Percentiles rank a stretch among this genome's conserved stretches.
Evolutionary conservation across 495 filamentous ascomycete genomes (phyloP).

Genomic region (Aspergillus baeticus): DNA sequence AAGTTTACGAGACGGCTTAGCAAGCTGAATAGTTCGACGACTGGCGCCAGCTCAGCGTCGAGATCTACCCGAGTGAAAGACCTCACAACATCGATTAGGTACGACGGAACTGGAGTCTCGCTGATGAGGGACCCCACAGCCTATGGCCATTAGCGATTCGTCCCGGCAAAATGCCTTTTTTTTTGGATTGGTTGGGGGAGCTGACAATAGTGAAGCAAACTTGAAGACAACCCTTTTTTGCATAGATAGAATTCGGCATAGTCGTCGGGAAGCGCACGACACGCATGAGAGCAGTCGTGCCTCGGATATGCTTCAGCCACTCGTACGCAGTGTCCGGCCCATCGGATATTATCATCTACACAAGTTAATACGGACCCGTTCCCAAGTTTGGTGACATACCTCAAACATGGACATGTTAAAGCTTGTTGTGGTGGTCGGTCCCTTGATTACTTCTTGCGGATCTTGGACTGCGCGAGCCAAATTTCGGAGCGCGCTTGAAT

Average conservation of each 20-base stretch:
- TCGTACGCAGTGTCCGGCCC: background rate
- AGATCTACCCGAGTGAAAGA: background rate
- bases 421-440: background rate
- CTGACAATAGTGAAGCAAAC: background rate
- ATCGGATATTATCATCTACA: constrained; percentile 3
- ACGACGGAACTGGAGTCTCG: background rate
- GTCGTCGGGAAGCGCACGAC: background rate
- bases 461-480: background rate
- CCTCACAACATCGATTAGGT: background rate
- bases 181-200: too few species aligned
- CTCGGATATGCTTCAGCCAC: background rate
- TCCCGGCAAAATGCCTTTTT: too few species aligned
- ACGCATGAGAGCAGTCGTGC: background rate
- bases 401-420: constrained; percentile 10
- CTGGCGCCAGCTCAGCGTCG: background rate
- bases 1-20: background rate
- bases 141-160: background rate
- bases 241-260: background rate
- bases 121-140: background rate
- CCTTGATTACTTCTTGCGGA: background rate
- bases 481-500: background rate
- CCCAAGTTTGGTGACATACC: background rate
- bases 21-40: background rate
- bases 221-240: background rate
- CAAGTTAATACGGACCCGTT: background rate